A percentile compares a stretch with the other conserved stretches of the same genome.
Evolutionary conservation across 257 asterid genomes (phyloP).

Genomic region (Ilex asprella): DNA sequence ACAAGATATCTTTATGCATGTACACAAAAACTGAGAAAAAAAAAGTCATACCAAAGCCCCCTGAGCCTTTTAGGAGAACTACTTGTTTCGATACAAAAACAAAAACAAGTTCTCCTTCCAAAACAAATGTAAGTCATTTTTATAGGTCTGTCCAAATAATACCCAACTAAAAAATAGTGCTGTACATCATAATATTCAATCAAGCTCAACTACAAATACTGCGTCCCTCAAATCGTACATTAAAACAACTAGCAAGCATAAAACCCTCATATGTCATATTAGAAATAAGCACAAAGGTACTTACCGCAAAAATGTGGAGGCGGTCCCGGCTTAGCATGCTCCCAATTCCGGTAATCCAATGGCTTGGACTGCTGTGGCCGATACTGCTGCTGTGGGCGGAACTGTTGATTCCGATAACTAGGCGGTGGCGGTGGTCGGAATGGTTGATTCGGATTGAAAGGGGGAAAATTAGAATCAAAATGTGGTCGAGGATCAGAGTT

Average conservation of each 20-base stretch:
- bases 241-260: neutral
- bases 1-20: too few species aligned
- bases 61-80: too few species aligned
- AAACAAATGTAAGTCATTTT: too few species aligned
- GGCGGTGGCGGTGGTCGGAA: constrained; percentile 14
- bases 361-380: constrained; percentile 55
- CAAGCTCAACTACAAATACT: neutral
- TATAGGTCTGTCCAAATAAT: too few species aligned
- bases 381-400: constrained; percentile 44
- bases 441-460: constrained; percentile 18
- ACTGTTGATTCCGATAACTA: constrained; percentile 35
- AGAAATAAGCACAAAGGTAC: constrained; percentile 2
- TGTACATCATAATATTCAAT: neutral
- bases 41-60: too few species aligned
- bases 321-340: constrained; percentile 46
- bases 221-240: neutral
- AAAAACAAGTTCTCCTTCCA: too few species aligned
- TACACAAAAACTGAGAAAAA: too few species aligned
- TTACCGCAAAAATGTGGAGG: constrained; percentile 54
- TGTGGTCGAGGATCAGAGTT: constrained; percentile 11
- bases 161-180: neutral
- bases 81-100: too few species aligned
- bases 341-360: constrained; percentile 72
- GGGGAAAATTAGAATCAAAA: constrained; percentile 11
- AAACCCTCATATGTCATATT: too few species aligned